A percentile compares a stretch with the other conserved stretches of the same genome.
phyloP scores from a whole-genome alignment of 2,329 filamentous ascomycete genomes.

The Arthrobotrys iridis region DNA sequence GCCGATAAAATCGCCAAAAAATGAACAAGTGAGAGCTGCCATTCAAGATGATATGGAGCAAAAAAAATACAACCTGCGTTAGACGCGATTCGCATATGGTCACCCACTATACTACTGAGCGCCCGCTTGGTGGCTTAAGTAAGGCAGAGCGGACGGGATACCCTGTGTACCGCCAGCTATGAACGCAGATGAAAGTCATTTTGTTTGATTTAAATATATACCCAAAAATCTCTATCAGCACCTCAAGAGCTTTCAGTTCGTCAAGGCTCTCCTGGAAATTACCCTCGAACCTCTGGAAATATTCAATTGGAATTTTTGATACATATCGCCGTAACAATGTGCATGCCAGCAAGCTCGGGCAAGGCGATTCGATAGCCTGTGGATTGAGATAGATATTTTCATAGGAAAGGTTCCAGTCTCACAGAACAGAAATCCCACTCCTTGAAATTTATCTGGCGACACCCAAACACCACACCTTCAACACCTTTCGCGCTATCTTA shows the following conservation, averaged over 20 bases:
- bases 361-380: no score
- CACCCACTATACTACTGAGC: slow-evolving; percentile 53
- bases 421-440: no score
- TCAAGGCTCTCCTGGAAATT: no score
- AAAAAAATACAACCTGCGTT: slow-evolving; percentile 27
- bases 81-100: slow-evolving; percentile 51
- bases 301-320: no score
- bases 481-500: slow-evolving; percentile 1
- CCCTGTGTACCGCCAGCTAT: slow-evolving; percentile 20
- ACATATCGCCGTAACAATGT: no score
- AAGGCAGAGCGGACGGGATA: slow-evolving; percentile 53
- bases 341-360: no score
- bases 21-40: not conserved
- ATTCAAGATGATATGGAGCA: not conserved
- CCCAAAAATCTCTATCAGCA: not conserved
- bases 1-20: not conserved
- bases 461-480: slow-evolving; percentile 17
- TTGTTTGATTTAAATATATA: not conserved
- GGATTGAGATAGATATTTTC: not conserved
- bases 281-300: no score
- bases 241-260: no score
- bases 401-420: no score
- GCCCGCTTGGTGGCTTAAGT: slow-evolving; percentile 46
- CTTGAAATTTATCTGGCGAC: not conserved
- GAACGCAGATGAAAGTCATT: not conserved